Conservation (phyloP, 2,329 filamentous ascomycete species). For the Microsporum ferrugineum region DNA sequence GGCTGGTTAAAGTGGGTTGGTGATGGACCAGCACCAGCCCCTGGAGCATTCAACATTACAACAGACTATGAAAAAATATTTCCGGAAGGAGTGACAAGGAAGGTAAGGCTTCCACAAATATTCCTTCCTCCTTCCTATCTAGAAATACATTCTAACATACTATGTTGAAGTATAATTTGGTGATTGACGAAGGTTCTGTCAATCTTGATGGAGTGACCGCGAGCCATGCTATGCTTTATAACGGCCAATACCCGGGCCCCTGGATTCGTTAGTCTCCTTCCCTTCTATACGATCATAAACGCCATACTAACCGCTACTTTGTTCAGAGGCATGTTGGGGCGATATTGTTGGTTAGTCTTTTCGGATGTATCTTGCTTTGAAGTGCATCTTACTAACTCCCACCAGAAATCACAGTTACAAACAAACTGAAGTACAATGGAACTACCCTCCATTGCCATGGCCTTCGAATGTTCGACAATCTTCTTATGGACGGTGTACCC, state of each 20-base stretch:
- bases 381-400: not conserved
- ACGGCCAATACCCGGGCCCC: constrained; percentile 25
- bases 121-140: not conserved
- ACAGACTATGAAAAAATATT: constrained; percentile 11
- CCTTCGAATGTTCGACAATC: constrained; percentile 22
- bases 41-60: constrained; percentile 6
- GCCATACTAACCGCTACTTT: not conserved
- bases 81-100: constrained; percentile 8
- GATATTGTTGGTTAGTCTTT: constrained; percentile 17
- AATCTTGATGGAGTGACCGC: constrained; percentile 1
- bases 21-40: not conserved
- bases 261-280: constrained; percentile 10
- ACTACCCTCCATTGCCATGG: constrained; percentile 20
- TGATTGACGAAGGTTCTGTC: not conserved
- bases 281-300: not conserved
- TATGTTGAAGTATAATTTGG: not conserved
- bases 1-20: constrained; percentile 12
- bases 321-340: constrained; percentile 26
- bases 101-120: not conserved
- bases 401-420: constrained; percentile 20
- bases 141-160: not conserved
- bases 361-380: not conserved
- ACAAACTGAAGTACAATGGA: constrained; percentile 15
- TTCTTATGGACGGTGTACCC: constrained; percentile 22
- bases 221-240: constrained; percentile 14